Evolutionary conservation across 352 stramenopile species (phyloP).

Genomic region (Globisporangium nagaii): DNA sequence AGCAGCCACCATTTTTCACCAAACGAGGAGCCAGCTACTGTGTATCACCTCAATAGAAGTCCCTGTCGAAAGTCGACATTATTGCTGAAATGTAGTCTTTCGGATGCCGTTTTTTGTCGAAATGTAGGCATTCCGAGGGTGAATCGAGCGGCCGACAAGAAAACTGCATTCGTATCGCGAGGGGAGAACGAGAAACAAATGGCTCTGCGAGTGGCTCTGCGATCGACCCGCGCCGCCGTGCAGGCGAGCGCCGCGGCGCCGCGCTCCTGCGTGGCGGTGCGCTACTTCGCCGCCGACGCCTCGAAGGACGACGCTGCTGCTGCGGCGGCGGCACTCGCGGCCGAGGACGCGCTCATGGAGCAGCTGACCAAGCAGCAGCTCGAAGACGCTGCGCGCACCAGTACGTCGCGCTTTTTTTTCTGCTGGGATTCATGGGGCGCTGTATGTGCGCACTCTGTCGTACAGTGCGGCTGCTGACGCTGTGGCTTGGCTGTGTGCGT

Average conservation of each 20-base stretch:
- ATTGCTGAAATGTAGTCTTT: neutral
- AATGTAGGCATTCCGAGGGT: slow-evolving; percentile 1
- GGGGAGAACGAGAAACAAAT: slow-evolving; percentile 16
- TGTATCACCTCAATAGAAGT: too few relatives aligned
- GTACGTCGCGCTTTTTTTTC: slow-evolving; percentile 16
- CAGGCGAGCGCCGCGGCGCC: slow-evolving; percentile 7
- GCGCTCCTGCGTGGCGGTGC: slow-evolving; percentile 15
- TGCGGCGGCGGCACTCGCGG: slow-evolving; percentile 20
- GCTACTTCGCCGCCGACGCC: slow-evolving; percentile 41
- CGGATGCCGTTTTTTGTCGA: too few relatives aligned
- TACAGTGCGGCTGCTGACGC: too few relatives aligned
- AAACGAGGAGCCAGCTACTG: too few relatives aligned
- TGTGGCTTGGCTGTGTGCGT: too few relatives aligned
- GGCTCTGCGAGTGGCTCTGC: slow-evolving; percentile 33
- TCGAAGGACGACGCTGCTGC: slow-evolving; percentile 25
- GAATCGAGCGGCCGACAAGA: neutral
- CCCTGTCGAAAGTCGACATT: too few relatives aligned
- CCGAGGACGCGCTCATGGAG: slow-evolving; percentile 45
- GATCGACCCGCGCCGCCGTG: slow-evolving; percentile 20
- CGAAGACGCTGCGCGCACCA: slow-evolving; percentile 43
- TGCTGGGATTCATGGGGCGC: too few relatives aligned
- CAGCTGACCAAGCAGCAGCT: slow-evolving; percentile 34
- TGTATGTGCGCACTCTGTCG: neutral
- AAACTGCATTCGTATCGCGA: neutral
- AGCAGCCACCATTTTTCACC: too few relatives aligned